phyloP scores from a whole-genome alignment of 75 land plant species.

The Picea glauca region DNA sequence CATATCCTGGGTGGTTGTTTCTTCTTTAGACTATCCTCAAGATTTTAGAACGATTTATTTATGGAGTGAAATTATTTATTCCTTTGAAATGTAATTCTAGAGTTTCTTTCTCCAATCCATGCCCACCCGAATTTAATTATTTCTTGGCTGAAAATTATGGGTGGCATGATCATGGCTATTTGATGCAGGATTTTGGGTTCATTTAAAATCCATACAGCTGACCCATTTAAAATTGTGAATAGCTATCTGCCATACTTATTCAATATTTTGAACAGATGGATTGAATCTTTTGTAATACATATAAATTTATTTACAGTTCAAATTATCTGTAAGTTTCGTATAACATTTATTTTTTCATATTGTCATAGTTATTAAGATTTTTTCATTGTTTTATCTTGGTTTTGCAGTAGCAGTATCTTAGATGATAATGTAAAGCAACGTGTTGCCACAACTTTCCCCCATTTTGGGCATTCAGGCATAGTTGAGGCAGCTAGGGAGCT shows the following conservation, averaged over 20 bases:
- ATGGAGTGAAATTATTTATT: not conserved
- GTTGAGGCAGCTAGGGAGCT: slow-evolving; percentile 85
- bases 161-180: not conserved
- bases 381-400: no score
- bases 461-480: slow-evolving; percentile 85
- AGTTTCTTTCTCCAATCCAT: not conserved
- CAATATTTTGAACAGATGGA: not conserved
- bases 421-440: slow-evolving; percentile 33
- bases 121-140: not conserved
- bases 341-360: not conserved
- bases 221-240: not conserved
- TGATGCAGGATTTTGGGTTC: not conserved
- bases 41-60: not conserved
- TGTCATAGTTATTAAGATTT: not conserved
- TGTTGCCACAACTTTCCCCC: slow-evolving; percentile 61
- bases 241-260: not conserved
- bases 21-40: not conserved
- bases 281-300: not conserved
- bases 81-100: not conserved
- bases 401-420: slow-evolving; percentile 46
- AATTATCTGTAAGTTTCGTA: not conserved
- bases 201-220: not conserved
- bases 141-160: not conserved
- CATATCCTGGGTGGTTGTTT: not conserved
- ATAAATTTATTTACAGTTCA: not conserved